A percentile compares a stretch with the other conserved stretches of the same genome.
Evolutionary conservation across 257 asterid genomes (phyloP).

Genomic region (Nicotiana knightiana): DNA sequence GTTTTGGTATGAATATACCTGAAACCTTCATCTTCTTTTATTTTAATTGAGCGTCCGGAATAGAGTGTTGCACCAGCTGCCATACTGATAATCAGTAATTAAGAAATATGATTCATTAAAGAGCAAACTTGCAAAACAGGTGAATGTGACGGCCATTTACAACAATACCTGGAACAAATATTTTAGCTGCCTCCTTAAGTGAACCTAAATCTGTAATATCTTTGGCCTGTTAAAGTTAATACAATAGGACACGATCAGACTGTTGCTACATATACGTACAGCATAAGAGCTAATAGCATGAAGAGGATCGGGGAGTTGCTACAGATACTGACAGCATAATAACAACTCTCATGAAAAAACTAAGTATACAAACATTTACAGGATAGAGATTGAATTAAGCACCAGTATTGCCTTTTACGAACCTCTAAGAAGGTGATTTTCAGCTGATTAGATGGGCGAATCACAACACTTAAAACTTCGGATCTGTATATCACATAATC

Average conservation of each 20-base stretch:
- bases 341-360: background rate
- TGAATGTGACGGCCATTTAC: background rate
- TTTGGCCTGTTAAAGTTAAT: constrained; percentile 53
- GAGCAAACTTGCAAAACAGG: constrained; percentile 9
- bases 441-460: constrained; percentile 77
- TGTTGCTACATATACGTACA: background rate
- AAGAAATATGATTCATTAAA: constrained; percentile 2
- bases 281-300: background rate
- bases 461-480: constrained; percentile 77
- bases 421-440: constrained; percentile 98
- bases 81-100: constrained; percentile 11
- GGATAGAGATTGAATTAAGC: background rate
- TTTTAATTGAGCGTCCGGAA: constrained; percentile 70
- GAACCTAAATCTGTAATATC: constrained; percentile 88
- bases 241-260: background rate
- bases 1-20: constrained; percentile 35
- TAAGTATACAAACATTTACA: background rate
- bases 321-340: background rate
- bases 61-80: constrained; percentile 71
- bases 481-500: constrained; percentile 48
- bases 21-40: constrained; percentile 83
- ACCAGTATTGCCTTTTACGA: constrained; percentile 28
- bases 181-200: constrained; percentile 73
- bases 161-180: constrained; percentile 81
- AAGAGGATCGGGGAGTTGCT: background rate